Evolutionary conservation across 1,139 yeast species (phyloP), one percentile per base, ranked within the genome.

Genomic region (Debaryomyces udenii): DNA sequence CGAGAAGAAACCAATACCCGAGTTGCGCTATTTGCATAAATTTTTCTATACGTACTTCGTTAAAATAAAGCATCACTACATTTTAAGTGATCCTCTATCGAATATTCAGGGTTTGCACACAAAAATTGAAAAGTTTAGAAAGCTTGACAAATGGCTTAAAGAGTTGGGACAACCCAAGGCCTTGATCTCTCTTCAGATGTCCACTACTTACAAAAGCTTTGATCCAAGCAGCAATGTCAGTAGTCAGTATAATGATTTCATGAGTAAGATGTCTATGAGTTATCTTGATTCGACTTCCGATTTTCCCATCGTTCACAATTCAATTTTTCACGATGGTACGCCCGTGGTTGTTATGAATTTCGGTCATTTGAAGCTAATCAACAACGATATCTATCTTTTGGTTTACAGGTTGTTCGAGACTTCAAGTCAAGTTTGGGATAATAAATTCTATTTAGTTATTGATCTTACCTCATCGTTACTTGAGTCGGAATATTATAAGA

Each of bases 391-490:
- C 1, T 84, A 84, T 36, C 64, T 78, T 7, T 64, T 84, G 32
- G 67, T 81, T 9, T 88, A 78, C 59, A 75, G 84, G 49, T 56
- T 83, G 16, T 74, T 86, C 47, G 93, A 86, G 52, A 75, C 82
- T 9, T 78, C 86, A 13, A 76, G 84, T 43, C 86, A 84, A 54
- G 74, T 86, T 38, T 87, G 95, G 95, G 81, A 82, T 16, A 74
- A 79, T 35, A 80, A 79, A 46, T 88, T 76, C 55, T 77, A 80
- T 46, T 46, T 83, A 44, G 76, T 88, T 5, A 57, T 81, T 47
- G 96, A 89, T 59, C 80, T 86, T 48, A 85, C 96, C 0, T 84
- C 83, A 15, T 35, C 36, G 10, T n/a, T 35, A 3, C 81, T 74
- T 53, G 62, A 68, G 11, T 57, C 62, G 15, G 59, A 63, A 9